Conservation (phyloP, 2,329 filamentous ascomycete genomes). For the Talaromyces sp. region DNA sequence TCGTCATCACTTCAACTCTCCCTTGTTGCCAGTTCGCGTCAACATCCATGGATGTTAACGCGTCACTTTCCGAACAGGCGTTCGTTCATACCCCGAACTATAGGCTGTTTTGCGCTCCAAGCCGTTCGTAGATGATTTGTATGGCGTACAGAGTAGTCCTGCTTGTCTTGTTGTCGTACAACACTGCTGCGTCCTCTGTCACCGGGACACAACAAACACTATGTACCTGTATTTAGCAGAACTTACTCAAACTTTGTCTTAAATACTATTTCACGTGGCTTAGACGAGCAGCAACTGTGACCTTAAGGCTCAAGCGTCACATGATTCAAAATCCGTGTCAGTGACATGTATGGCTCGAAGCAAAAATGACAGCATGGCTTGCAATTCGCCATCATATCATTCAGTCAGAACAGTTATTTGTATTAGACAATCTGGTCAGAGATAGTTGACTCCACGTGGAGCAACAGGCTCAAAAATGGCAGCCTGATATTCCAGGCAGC, state of each 20-base stretch:
- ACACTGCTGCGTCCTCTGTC: neutral
- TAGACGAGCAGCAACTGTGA: neutral
- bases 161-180: neutral
- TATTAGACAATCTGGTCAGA: neutral
- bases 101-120: neutral
- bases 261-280: neutral
- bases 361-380: neutral
- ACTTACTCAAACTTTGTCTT: neutral
- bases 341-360: neutral
- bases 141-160: neutral
- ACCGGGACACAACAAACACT: neutral
- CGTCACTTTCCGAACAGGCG: neutral
- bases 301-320: neutral
- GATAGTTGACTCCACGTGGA: constrained; percentile 1
- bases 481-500: neutral
- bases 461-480: neutral
- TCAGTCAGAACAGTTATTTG: neutral
- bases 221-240: no score
- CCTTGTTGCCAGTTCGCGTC: neutral
- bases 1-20: neutral
- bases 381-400: neutral
- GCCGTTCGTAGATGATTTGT: neutral
- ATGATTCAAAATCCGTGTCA: neutral
- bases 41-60: neutral
- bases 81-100: neutral